A percentile compares a stretch with the other conserved stretches of the same genome.
phyloP scores from a whole-genome alignment of 139 green algal genomes.

The Chlorella ohadii region DNA sequence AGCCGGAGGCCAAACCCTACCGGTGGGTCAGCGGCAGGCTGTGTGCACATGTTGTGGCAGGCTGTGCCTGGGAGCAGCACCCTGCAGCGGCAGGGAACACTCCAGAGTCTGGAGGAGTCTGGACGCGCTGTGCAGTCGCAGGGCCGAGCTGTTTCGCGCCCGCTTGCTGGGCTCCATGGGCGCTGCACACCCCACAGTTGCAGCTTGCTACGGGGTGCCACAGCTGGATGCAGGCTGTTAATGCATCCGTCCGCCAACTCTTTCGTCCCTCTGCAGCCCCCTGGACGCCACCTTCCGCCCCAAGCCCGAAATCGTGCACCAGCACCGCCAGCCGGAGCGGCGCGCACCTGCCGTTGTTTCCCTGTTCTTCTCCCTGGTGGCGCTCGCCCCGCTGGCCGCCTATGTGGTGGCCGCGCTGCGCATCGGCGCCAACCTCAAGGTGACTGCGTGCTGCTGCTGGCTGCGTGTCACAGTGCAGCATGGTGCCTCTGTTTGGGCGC shows the following conservation, averaged over 20 bases:
- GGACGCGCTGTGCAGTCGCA: no score
- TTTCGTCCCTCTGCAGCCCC: neutral
- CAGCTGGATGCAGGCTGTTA: no score
- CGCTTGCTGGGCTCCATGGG: no score
- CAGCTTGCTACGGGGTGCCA: no score
- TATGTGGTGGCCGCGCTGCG: neutral
- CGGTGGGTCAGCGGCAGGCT: neutral
- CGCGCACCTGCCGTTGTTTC: conserved; percentile 23
- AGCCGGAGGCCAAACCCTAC: conserved; percentile 2
- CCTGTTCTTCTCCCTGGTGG: conserved; percentile 1
- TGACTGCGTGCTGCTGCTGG: neutral
- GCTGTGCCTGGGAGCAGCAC: no score
- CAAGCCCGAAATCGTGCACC: conserved; percentile 27
- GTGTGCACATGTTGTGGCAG: no score
- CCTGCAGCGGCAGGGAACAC: no score
- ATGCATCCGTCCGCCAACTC: neutral
- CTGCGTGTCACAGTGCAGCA: no score
- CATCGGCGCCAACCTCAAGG: conserved; percentile 30
- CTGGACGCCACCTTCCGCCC: neutral
- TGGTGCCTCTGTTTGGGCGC: no score
- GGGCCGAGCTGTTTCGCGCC: no score
- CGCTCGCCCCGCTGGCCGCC: conserved; percentile 1
- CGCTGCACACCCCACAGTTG: no score
- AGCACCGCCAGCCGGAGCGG: conserved; percentile 15
- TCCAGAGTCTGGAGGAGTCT: no score